Percentiles rank a stretch among this genome's conserved stretches.
Conservation (phyloP, 495 filamentous ascomycete species). For the Antarctomyces pellizariae region DNA sequence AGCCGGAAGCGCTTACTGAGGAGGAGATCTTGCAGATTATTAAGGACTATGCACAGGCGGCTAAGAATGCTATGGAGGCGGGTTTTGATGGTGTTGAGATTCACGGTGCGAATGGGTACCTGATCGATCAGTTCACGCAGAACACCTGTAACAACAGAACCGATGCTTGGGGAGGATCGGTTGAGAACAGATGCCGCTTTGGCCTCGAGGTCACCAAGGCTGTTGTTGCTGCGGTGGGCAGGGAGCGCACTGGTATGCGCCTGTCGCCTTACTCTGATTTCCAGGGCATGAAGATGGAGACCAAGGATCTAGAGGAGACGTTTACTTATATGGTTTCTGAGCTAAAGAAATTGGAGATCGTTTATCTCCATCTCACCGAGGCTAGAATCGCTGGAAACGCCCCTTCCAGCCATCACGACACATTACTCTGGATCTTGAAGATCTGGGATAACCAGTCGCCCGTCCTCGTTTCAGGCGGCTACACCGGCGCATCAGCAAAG, state of each 20-base stretch:
- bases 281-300: constrained; percentile 42
- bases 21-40: constrained; percentile 35
- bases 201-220: constrained; percentile 37
- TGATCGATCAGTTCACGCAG: constrained; percentile 54
- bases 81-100: constrained; percentile 64
- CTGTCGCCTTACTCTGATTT: constrained; percentile 39
- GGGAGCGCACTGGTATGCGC: constrained; percentile 35
- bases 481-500: constrained; percentile 21
- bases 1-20: constrained; percentile 25
- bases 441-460: constrained; percentile 23
- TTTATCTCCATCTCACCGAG: constrained; percentile 44
- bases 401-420: constrained; percentile 19
- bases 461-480: constrained; percentile 40
- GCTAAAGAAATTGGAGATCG: constrained; percentile 30
- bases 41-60: constrained; percentile 31
- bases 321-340: constrained; percentile 32
- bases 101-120: constrained; percentile 51
- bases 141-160: constrained; percentile 35
- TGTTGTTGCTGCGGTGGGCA: constrained; percentile 38
- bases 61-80: constrained; percentile 36
- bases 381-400: constrained; percentile 15
- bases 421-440: constrained; percentile 28
- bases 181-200: constrained; percentile 47
- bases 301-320: constrained; percentile 30
- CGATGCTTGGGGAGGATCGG: constrained; percentile 45